phyloP scores from a whole-genome alignment of 2,329 filamentous ascomycete species.

The Aphanoascus verrucosus region DNA sequence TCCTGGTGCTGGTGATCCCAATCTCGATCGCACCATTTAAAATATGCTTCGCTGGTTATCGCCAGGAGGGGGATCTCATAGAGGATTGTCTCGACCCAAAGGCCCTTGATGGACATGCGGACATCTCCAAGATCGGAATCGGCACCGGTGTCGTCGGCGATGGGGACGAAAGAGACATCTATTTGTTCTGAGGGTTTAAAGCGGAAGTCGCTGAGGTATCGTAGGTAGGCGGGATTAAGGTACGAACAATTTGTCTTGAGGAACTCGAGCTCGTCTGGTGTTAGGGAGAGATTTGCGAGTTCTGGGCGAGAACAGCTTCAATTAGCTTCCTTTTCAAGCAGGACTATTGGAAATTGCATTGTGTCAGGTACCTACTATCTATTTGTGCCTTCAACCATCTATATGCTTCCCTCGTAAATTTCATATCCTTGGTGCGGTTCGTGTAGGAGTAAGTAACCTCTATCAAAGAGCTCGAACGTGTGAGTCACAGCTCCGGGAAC shows the following conservation, averaged over 20 bases:
- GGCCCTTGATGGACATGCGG: conserved; percentile 63
- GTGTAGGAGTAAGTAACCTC: conserved; percentile 88
- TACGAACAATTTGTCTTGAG: conserved; percentile 71
- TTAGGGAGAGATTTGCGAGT: conserved; percentile 69
- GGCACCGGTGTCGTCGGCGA: conserved; percentile 47
- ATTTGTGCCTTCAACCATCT: conserved; percentile 78
- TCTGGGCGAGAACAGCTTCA: conserved; percentile 40
- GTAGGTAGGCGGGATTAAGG: conserved; percentile 64
- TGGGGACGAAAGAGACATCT: conserved; percentile 51
- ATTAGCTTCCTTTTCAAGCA: neutral
- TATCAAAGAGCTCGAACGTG: conserved; percentile 21
- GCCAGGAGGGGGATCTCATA: conserved; percentile 95
- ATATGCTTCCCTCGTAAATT: conserved; percentile 71
- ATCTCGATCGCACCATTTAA: conserved; percentile 88
- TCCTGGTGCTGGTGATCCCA: conserved; percentile 85
- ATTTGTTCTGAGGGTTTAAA: conserved; percentile 75
- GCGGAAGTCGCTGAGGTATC: conserved; percentile 70
- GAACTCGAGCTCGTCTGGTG: conserved; percentile 68
- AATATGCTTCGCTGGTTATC: conserved; percentile 89
- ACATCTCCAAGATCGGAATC: conserved; percentile 63
- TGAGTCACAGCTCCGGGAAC: neutral
- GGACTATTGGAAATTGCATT: neutral
- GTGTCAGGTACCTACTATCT: conserved; percentile 46
- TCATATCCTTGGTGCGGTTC: conserved; percentile 90
- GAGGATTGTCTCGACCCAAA: conserved; percentile 90